Evolutionary conservation across 139 green algal species (phyloP).

Genomic region (Tetraselmis chui): DNA sequence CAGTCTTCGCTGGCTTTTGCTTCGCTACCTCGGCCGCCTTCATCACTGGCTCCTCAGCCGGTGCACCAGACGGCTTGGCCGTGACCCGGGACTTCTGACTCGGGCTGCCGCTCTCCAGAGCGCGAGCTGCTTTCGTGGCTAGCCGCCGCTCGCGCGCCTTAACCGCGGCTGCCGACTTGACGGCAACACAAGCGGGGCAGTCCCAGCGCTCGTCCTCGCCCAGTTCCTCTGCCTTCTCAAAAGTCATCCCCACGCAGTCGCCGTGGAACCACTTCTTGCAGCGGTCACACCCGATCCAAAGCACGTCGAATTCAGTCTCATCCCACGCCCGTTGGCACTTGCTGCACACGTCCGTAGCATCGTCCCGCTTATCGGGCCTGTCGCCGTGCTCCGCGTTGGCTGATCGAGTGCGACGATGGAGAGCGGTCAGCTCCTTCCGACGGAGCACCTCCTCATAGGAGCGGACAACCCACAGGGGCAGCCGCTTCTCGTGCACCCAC

Average conservation of each 20-base stretch:
- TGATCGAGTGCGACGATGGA: not conserved
- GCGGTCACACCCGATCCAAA: constrained; percentile 39
- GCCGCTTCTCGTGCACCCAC: constrained; percentile 34
- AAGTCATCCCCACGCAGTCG: constrained; percentile 30
- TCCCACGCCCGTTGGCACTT: constrained; percentile 23
- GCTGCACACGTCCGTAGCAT: constrained; percentile 30
- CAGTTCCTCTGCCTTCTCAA: constrained; percentile 18
- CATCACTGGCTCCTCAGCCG: too few relatives aligned
- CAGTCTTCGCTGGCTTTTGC: too few relatives aligned
- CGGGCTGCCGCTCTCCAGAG: too few relatives aligned
- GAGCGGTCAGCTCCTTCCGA: constrained; percentile 17
- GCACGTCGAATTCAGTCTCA: constrained; percentile 22
- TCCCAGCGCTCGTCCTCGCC: constrained; percentile 14
- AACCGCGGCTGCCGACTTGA: not conserved
- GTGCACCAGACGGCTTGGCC: too few relatives aligned
- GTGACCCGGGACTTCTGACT: too few relatives aligned
- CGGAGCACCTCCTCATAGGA: constrained; percentile 39
- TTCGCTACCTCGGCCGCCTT: too few relatives aligned
- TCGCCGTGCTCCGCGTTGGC: not conserved
- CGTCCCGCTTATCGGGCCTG: not conserved
- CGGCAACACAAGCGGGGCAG: constrained; percentile 17
- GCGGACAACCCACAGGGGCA: constrained; percentile 46
- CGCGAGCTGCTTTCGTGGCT: not conserved
- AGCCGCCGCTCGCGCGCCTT: not conserved
- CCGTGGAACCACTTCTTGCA: constrained; percentile 45